A percentile compares a stretch with the other conserved stretches of the same genome.
Evolutionary conservation across 2,329 filamentous ascomycete species (phyloP).

Genomic region (Bretziella fagacearum): DNA sequence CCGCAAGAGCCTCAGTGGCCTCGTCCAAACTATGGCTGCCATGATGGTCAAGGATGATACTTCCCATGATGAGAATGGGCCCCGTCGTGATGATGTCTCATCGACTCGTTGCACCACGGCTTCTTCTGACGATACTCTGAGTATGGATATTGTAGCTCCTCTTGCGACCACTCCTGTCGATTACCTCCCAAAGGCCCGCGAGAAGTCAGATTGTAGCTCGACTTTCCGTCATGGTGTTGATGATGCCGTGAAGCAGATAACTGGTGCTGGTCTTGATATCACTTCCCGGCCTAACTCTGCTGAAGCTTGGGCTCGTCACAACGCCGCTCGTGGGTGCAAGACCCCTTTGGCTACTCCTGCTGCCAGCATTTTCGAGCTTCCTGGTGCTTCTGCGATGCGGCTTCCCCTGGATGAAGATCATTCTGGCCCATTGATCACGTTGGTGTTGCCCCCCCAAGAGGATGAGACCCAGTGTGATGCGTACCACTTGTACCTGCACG

Average conservation of each 20-base stretch:
- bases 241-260: constrained; percentile 13
- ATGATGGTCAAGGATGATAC: constrained; percentile 7
- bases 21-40: constrained; percentile 13
- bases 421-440: constrained; percentile 9
- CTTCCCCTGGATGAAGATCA: not conserved
- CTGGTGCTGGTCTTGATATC: constrained; percentile 10
- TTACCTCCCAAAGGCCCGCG: constrained; percentile 12
- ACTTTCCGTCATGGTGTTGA: constrained; percentile 14
- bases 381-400: not conserved
- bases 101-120: not conserved
- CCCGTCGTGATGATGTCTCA: not conserved
- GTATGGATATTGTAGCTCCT: not conserved
- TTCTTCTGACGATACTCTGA: not conserved
- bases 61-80: not conserved
- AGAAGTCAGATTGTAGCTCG: constrained; percentile 14
- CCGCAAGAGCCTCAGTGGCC: constrained; percentile 12
- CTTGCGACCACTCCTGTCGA: constrained; percentile 4
- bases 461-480: constrained; percentile 12
- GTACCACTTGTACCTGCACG: constrained; percentile 10
- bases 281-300: not conserved
- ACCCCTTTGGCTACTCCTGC: constrained; percentile 8
- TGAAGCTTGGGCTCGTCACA: not conserved
- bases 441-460: constrained; percentile 10
- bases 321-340: constrained; percentile 3
- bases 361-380: constrained; percentile 8